A percentile compares a stretch with the other conserved stretches of the same genome.
These are phyloP conservation scores for Blepharisma undulans DNA, from an alignment of 169 alveolate species.

Conservation along the genomic window DNA sequence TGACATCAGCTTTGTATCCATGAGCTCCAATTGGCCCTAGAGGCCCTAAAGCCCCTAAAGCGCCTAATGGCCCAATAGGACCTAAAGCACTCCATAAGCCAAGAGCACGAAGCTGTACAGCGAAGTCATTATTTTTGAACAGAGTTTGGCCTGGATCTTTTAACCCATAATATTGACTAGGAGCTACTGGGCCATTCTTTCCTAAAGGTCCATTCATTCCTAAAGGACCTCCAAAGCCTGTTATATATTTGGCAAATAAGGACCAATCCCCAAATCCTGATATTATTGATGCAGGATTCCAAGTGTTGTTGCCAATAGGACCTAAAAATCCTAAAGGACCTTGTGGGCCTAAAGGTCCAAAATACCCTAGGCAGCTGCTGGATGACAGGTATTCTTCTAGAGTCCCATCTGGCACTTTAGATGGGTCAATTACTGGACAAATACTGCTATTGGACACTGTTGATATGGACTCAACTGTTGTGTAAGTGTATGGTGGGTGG, in stretches of 20 bases:
- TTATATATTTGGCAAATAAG: neutral
- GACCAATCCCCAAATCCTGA: neutral
- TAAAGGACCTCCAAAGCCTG: conserved; percentile 4
- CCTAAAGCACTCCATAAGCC: conserved; percentile 15
- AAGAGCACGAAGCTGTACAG: conserved; percentile 9
- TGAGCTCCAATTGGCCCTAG: conserved; percentile 25
- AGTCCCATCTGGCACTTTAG: conserved; percentile 31
- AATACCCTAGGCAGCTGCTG: conserved; percentile 35
- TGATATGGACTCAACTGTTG: conserved; percentile 24
- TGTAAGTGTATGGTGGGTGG: neutral
- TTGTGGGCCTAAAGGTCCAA: conserved; percentile 37
- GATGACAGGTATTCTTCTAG: conserved; percentile 29
- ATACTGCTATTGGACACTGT: conserved; percentile 1
- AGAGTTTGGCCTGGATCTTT: conserved; percentile 28
- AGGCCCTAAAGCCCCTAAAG: conserved; percentile 35
- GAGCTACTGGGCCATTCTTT: conserved; percentile 28
- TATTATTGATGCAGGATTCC: neutral
- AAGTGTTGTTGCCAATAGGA: conserved; percentile 10
- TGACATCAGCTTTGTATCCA: neutral
- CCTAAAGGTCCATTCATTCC: conserved; percentile 38
- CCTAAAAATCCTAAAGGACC: conserved; percentile 34
- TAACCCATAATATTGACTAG: conserved; percentile 33
- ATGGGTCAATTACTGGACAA: conserved; percentile 26
- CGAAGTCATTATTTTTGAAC: neutral
- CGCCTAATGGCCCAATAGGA: conserved; percentile 39